phyloP scores from a whole-genome alignment of 768 basidiomycete genomes.

The Mycena pura region DNA sequence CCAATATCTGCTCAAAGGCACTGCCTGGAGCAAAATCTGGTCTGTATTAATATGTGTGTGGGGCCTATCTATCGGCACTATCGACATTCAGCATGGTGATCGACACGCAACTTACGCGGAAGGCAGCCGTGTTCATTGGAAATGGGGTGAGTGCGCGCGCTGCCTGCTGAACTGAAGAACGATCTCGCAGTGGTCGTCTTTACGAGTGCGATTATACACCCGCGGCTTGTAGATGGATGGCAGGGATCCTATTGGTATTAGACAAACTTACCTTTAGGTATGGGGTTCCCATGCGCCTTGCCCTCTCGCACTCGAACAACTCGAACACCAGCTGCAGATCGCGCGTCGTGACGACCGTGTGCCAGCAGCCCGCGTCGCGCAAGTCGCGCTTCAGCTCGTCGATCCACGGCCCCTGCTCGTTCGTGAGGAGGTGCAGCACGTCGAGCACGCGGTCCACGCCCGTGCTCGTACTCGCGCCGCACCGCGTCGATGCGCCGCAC shows the following conservation, averaged over 20 bases:
- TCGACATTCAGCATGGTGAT: conserved; percentile 57
- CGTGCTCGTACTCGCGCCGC: too few relatives aligned
- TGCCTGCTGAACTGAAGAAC: not conserved
- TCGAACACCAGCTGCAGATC: conserved; percentile 54
- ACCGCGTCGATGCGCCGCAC: too few relatives aligned
- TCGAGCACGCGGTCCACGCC: too few relatives aligned
- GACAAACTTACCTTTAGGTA: too few relatives aligned
- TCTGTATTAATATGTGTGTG: too few relatives aligned
- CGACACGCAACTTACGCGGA: conserved; percentile 60
- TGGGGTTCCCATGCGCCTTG: too few relatives aligned
- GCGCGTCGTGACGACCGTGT: conserved; percentile 49
- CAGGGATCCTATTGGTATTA: too few relatives aligned
- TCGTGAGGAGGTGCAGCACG: conserved; percentile 57
- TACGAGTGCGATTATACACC: conserved; percentile 56
- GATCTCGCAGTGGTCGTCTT: conserved; percentile 52
- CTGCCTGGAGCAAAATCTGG: too few relatives aligned
- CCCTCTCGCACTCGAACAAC: too few relatives aligned
- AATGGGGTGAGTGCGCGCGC: conserved; percentile 54
- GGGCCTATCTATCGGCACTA: too few relatives aligned
- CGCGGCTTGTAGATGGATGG: conserved; percentile 51
- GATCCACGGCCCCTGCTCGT: conserved; percentile 54
- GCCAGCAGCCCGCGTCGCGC: conserved; percentile 44
- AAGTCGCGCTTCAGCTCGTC: conserved; percentile 47
- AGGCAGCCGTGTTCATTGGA: conserved; percentile 58
- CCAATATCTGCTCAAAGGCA: too few relatives aligned